Evolutionary conservation across 768 basidiomycete genomes (phyloP), one percentile per base, ranked within the genome.

Genomic region (Harrya chromipes): DNA sequence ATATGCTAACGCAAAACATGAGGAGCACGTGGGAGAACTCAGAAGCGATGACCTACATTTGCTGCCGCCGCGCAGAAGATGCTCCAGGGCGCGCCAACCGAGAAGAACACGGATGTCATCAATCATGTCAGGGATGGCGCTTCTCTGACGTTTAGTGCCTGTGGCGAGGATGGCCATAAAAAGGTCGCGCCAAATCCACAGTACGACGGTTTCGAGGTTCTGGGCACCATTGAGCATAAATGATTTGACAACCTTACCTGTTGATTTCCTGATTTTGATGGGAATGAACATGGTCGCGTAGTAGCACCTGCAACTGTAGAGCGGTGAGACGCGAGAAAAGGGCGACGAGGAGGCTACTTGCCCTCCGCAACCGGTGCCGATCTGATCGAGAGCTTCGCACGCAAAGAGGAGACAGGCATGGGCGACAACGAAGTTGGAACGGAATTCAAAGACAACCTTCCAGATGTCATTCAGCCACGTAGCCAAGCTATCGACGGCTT

Each of bases 171-270:
- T 66, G 21, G 75, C 77, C 9, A 87, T 60, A 52, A 86, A 79
- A 17, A 86, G 70, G 52, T 87, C 85, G 6, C 84, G 74, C 84
- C 84, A 86, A 45, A 86, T 77, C 82, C 83, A 86, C 16, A 84
- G 63, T 6, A 80, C 50, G 35, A 77, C 69, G 13, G 65, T 67
- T 23, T 76, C 70, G 17, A 83, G 67, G 20, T 71, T 70, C 26
- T 74, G 71, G 1, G 75, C 75, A 4, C 82, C 83, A 4, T 64
- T 63, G 19, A 84, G 60, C 19, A 63, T 59, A 47, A 84, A 83
- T 0, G 71, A 67, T 55, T 78, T 82, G 56, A 83, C 60, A 20
- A 69, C 36, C 31, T 72, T 74, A 13, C 76, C 75, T 11, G 66
- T 70, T 43, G 71, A 73, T 41, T 65, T 48, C n/a, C 56, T 76